Evolutionary conservation across 2,329 filamentous ascomycete genomes (phyloP).

Genomic region (Diaporthe vaccinii): DNA sequence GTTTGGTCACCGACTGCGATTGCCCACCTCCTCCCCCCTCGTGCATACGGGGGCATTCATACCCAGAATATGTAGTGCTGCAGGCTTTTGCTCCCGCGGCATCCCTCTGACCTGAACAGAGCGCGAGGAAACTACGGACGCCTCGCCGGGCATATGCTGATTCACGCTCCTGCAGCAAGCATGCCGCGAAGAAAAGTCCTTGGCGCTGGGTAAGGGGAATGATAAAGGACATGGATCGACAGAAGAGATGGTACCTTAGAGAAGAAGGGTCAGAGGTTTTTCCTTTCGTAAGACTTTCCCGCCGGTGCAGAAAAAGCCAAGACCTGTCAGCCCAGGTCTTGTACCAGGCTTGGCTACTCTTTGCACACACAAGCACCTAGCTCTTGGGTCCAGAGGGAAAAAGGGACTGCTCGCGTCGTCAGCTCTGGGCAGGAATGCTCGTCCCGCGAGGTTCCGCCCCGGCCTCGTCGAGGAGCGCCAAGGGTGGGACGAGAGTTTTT

Average conservation of each 20-base stretch:
- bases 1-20: slow-evolving; percentile 5
- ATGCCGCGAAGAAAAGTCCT: not conserved
- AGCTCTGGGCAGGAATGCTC: slow-evolving; percentile 28
- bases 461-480: slow-evolving; percentile 25
- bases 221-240: no score
- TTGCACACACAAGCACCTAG: not conserved
- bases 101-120: not conserved
- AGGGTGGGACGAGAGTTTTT: slow-evolving; percentile 30
- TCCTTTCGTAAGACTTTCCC: no score
- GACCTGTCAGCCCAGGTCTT: slow-evolving; percentile 26
- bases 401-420: not conserved
- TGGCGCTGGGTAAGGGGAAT: not conserved
- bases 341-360: slow-evolving; percentile 12
- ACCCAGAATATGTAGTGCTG: not conserved
- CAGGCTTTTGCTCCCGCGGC: not conserved
- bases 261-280: no score
- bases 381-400: not conserved
- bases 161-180: not conserved
- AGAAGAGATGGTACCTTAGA: not conserved
- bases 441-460: slow-evolving; percentile 30
- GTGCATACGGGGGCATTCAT: not conserved
- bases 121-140: not conserved
- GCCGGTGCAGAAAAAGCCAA: slow-evolving; percentile 11
- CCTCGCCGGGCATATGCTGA: not conserved
- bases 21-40: no score